Percentiles rank a stretch among this genome's conserved stretches.
phyloP scores from a whole-genome alignment of 1,284 basidiomycete genomes.

The Peniophora sp. region DNA sequence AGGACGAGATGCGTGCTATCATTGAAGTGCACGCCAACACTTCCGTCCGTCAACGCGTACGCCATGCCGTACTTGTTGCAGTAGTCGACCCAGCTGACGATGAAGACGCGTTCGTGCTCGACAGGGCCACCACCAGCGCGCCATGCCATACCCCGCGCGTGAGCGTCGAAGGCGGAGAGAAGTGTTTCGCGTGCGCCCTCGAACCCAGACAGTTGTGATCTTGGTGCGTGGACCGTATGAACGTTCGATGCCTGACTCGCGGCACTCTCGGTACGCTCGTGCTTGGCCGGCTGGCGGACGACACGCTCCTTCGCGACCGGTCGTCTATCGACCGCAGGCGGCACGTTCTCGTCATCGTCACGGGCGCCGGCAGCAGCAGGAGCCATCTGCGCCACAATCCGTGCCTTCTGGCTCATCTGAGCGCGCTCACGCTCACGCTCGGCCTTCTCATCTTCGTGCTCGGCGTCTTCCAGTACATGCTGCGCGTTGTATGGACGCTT shows the following conservation, averaged over 20 bases:
- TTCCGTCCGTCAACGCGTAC: slow-evolving; percentile 91
- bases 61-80: slow-evolving; percentile 99
- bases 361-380: slow-evolving; percentile 28
- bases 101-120: slow-evolving; percentile 74
- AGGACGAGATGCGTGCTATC: slow-evolving; percentile 86
- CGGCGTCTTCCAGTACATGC: slow-evolving; percentile 38
- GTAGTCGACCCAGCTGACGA: slow-evolving; percentile 97
- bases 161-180: slow-evolving; percentile 60
- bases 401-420: slow-evolving; percentile 62
- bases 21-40: slow-evolving; percentile 93
- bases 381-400: slow-evolving; percentile 87
- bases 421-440: slow-evolving; percentile 56
- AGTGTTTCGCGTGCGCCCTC: slow-evolving; percentile 64
- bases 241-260: slow-evolving; percentile 4
- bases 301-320: neutral
- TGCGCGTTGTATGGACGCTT: slow-evolving; percentile 26
- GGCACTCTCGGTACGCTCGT: neutral
- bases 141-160: slow-evolving; percentile 52
- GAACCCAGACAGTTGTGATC: slow-evolving; percentile 35
- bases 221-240: slow-evolving; percentile 13
- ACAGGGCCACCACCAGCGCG: slow-evolving; percentile 49
- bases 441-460: slow-evolving; percentile 32
- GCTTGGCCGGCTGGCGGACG: neutral
- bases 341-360: slow-evolving; percentile 39
- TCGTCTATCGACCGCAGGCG: slow-evolving; percentile 17